Base-by-base conservation (phyloP, 2,329 filamentous ascomycete species). In the Xylariaceae sp. region DNA sequence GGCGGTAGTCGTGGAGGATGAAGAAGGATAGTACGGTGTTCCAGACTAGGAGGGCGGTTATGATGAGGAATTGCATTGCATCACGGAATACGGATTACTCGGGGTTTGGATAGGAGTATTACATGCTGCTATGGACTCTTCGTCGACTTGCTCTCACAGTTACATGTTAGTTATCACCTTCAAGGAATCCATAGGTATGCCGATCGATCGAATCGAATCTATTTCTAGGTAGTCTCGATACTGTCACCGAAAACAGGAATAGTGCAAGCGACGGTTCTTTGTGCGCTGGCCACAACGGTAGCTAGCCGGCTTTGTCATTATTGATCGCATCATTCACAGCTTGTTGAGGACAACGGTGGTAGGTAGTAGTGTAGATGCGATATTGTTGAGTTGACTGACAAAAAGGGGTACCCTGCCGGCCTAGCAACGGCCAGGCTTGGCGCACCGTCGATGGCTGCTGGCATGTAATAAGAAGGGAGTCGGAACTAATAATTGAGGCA, bases 1-100 rank as follows among this genome's bases (percentile, higher is more conserved):
- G 62, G 1, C 59, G 60, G n/a, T 54, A 55, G 53, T 70, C 55
- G 18, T 42, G 59, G 18, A 65, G 18, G 18, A 70, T 42, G 64
- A 63, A 66, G 58, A 68, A 53, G 51, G 57, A 45, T 10, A 71
- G 62, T 18, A 67, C 66, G 11, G 37, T 2, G 34, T 54, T 63
- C 68, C 68, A 68, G 58, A 62, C 49, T 13, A 70, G 45, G 18
- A 58, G 42, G 18, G 58, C 59, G 53, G 51, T 64, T 30, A 64
- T 10, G 30, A 67, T 15, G 56, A 70, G 64, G 52, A 65, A 56
- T 48, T 68, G 60, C 8, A 67, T 51, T 59, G 64, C 66, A 18
- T 17, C 2, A 1, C 17, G 1, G 17, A 2, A 2, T 17, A 1
- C 1, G n/a, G n/a, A n/a, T n/a, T n/a, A n/a, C n/a, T 30, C 5